These are phyloP conservation scores for Geosmithia flava DNA, from an alignment of 2,329 filamentous ascomycete species.

Conservation along the genomic window DNA sequence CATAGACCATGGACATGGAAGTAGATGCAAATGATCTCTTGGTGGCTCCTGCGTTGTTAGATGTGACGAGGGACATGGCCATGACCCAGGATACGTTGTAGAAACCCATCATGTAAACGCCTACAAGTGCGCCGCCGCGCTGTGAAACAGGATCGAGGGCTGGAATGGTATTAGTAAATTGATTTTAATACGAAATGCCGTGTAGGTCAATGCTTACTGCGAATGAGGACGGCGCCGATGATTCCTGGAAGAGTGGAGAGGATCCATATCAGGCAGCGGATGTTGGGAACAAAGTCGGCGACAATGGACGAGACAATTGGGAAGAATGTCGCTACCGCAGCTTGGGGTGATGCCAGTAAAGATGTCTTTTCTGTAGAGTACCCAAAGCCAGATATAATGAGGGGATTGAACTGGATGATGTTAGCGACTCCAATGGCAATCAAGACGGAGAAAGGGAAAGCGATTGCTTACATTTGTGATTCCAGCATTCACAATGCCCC, in stretches of 20 bases:
- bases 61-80: slow-evolving; percentile 13
- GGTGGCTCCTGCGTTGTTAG: slow-evolving; percentile 14
- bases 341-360: slow-evolving; percentile 16
- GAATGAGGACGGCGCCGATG: too few relatives aligned
- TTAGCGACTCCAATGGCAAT: too few relatives aligned
- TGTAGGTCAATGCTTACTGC: too few relatives aligned
- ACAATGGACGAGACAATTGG: slow-evolving; percentile 9
- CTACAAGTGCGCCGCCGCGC: slow-evolving; percentile 12
- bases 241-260: slow-evolving; percentile 4
- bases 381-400: too few relatives aligned
- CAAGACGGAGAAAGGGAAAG: too few relatives aligned
- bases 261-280: slow-evolving; percentile 17
- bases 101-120: slow-evolving; percentile 18
- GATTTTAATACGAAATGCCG: too few relatives aligned
- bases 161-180: too few relatives aligned
- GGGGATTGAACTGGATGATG: too few relatives aligned
- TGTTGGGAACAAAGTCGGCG: slow-evolving; percentile 12
- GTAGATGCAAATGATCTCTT: slow-evolving; percentile 17
- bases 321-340: slow-evolving; percentile 15
- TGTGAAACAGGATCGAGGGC: not conserved
- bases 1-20: slow-evolving; percentile 15
- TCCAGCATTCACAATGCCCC: too few relatives aligned
- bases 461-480: too few relatives aligned
- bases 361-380: slow-evolving; percentile 8
- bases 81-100: slow-evolving; percentile 16